These are phyloP conservation scores for Coelastrella sp. DNA, from an alignment of 139 green algal species.

Conservation along the genomic window DNA sequence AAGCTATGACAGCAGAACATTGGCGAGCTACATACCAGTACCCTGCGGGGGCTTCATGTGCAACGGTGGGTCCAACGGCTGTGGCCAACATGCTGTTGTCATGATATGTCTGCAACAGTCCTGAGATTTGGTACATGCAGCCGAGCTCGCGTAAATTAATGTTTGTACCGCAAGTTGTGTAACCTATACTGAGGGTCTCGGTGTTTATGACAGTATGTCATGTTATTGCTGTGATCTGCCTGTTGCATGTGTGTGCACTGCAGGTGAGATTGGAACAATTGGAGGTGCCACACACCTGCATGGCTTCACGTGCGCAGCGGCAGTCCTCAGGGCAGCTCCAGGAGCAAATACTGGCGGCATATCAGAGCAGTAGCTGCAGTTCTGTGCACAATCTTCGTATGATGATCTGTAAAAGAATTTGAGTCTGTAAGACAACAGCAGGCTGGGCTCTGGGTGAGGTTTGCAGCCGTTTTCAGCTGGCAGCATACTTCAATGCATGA, in stretches of 20 bases:
- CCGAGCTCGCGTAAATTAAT: background rate
- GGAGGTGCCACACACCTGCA: conserved; percentile 62
- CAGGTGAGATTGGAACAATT: conserved; percentile 72
- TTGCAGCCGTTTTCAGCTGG: too few relatives aligned
- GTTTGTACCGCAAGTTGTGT: background rate
- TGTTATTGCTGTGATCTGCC: background rate
- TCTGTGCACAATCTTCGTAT: background rate
- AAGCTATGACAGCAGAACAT: conserved; percentile 61
- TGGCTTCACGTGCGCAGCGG: conserved; percentile 70
- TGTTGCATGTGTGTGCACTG: background rate
- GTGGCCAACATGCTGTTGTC: background rate
- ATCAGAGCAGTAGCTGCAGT: background rate
- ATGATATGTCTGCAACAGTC: background rate
- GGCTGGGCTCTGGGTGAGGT: too few relatives aligned
- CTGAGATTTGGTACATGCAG: background rate
- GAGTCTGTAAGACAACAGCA: too few relatives aligned
- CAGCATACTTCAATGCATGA: too few relatives aligned
- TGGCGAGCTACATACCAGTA: conserved; percentile 66
- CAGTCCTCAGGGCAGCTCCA: conserved; percentile 51
- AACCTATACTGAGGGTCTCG: background rate
- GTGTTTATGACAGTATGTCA: background rate
- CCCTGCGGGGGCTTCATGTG: conserved; percentile 65
- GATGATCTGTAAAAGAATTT: too few relatives aligned
- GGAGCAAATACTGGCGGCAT: background rate
- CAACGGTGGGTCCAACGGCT: conserved; percentile 58